A percentile compares a stretch with the other conserved stretches of the same genome.
Conservation (phyloP, 306 rosid species). For the Nissolia schottii region DNA sequence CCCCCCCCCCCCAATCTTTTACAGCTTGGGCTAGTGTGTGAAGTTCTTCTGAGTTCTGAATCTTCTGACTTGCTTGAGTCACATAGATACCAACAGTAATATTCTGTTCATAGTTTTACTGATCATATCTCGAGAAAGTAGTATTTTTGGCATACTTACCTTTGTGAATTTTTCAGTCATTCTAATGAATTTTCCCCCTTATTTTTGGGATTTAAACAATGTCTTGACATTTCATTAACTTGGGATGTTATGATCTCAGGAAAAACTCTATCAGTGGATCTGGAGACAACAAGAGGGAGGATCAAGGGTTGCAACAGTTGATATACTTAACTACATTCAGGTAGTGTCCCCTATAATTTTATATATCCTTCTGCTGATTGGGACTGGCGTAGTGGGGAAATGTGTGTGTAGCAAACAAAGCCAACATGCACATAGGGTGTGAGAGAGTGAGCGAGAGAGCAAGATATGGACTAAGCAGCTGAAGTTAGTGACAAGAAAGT, state of each 20-base stretch:
- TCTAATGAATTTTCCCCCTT: neutral
- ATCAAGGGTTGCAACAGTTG: slow-evolving; percentile 61
- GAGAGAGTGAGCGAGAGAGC: neutral
- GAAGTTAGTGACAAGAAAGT: neutral
- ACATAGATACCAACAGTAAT: too few relatives aligned
- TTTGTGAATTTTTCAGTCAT: neutral
- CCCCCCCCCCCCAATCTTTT: too few relatives aligned
- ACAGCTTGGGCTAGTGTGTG: too few relatives aligned
- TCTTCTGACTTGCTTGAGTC: too few relatives aligned
- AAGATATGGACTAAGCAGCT: neutral
- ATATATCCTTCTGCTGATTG: slow-evolving; percentile 1
- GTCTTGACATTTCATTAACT: neutral
- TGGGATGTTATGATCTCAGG: slow-evolving; percentile 43
- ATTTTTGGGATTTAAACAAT: neutral
- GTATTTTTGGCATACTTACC: neutral
- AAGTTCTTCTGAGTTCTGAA: too few relatives aligned
- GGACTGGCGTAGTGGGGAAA: neutral
- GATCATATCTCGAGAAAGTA: too few relatives aligned
- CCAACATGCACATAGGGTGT: neutral
- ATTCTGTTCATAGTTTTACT: too few relatives aligned
- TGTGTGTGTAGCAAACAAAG: neutral
- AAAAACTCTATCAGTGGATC: slow-evolving; percentile 80
- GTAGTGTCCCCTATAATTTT: slow-evolving; percentile 21
- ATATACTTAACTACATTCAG: slow-evolving; percentile 69
- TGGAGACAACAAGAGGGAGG: slow-evolving; percentile 79